Base-by-base conservation (phyloP, 2,329 filamentous ascomycete species). In the Penicillium oxalicum region DNA sequence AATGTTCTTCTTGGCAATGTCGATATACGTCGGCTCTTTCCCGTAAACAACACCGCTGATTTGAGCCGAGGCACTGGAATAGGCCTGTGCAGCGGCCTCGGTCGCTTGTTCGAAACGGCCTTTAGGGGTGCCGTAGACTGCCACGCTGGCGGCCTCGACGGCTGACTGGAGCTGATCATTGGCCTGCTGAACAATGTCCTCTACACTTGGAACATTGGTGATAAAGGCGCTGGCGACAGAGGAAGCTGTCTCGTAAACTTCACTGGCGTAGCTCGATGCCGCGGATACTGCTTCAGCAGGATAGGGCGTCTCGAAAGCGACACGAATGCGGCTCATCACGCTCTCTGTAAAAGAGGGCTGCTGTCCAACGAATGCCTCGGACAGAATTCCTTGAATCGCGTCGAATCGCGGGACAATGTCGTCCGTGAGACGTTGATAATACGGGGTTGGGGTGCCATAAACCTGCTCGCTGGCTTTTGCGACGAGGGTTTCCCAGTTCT, bases 331-430 rank as follows among this genome's bases (percentile, higher is more conserved):
- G 45, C 75, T 81, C 69, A 89, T 82, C 3, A 91, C 85, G 50
- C 86, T 90, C 61, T 94, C 87, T 0, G 85, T 90, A 60, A 89
- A 94, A 11, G 83, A 82, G 0, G 87, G 84, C 63, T 94, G 88
- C 65, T 85, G 88, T 45, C 87, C 89, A 36, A 78, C 71, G 11
- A 95, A 75, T 1, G 94, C 74, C 66, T 94, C 88, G 1, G 85
- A 86, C 11, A 95, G 77, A 2, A 93, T 77, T 9, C 79, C 80
- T 63, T 84, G 82, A 4, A 94, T 78, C 26, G 81, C 81, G 4
- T 79, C 78, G 57, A 88, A 91, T 59, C 88, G 84, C 41, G 78
- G 75, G 5, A 74, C 73, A 0, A 80, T 80, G 36, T 77, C 77
- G 18, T 77, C 77, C 1, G 82, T 83, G 4, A 81, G 84, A 38